Percentiles rank a stretch among this genome's conserved stretches.
Evolutionary conservation across 139 green algal genomes (phyloP).

Genomic region (Closterium sp.): DNA sequence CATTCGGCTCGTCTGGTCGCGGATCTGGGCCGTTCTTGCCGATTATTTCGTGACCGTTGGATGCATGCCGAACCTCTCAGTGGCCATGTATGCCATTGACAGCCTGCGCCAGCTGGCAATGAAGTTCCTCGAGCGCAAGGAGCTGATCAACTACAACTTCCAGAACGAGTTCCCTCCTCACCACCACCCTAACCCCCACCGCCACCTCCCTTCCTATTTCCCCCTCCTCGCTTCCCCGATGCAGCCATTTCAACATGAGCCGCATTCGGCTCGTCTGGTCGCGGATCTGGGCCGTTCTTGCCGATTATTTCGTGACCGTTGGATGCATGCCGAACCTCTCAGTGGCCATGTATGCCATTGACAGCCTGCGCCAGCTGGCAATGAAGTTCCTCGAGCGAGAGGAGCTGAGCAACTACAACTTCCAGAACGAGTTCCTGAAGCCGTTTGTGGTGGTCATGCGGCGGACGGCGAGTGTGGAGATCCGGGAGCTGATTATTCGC

Average conservation of each 20-base stretch:
- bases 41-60: conserved; percentile 89
- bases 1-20: conserved; percentile 92
- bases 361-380: conserved; percentile 72
- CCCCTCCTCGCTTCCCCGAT: not conserved
- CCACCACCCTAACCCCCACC: not conserved
- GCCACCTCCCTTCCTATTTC: too few relatives aligned
- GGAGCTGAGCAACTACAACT: conserved; percentile 98
- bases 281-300: conserved; percentile 90
- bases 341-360: conserved; percentile 90
- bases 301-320: conserved; percentile 88
- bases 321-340: conserved; percentile 67
- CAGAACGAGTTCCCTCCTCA: conserved; percentile 78
- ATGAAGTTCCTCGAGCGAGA: conserved; percentile 95
- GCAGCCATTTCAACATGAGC: conserved; percentile 93
- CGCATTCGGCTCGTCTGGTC: conserved; percentile 94
- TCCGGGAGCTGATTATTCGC: conserved; percentile 96
- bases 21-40: conserved; percentile 89
- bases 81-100: conserved; percentile 92
- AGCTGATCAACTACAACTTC: conserved; percentile 98
- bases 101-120: conserved; percentile 69
- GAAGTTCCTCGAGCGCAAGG: conserved; percentile 96
- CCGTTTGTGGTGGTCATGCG: conserved; percentile 97
- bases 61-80: conserved; percentile 66
- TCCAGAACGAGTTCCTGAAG: conserved; percentile 98
- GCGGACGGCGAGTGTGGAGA: conserved; percentile 77